phyloP scores from a whole-genome alignment of 192 early-diverging fungal genomes.

The Backusella tarrabulga region DNA sequence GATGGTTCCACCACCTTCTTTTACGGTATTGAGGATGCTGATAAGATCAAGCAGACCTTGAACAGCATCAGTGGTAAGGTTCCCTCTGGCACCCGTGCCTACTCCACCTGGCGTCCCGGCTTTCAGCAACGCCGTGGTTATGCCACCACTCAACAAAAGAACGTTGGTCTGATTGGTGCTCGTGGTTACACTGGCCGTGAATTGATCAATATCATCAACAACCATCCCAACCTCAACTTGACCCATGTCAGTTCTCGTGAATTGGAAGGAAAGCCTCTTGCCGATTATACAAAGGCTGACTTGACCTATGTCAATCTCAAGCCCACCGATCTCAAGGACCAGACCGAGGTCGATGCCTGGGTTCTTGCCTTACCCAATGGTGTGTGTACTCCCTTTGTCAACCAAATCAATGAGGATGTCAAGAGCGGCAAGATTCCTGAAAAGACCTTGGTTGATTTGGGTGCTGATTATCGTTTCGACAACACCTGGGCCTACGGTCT shows the following conservation, averaged over 20 bases:
- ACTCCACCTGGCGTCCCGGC: conserved; percentile 49
- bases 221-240: conserved; percentile 84
- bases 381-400: conserved; percentile 91
- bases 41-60: conserved; percentile 74
- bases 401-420: conserved; percentile 59
- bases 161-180: conserved; percentile 93
- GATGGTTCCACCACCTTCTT: conserved; percentile 86
- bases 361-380: conserved; percentile 96
- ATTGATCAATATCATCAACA: conserved; percentile 86
- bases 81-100: conserved; percentile 51
- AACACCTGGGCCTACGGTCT: conserved; percentile 87
- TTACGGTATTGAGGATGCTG: conserved; percentile 86
- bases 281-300: conserved; percentile 66
- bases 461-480: conserved; percentile 93
- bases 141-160: conserved; percentile 37
- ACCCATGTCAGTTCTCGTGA: conserved; percentile 93
- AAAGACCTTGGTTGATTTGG: conserved; percentile 82
- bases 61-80: conserved; percentile 42
- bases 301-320: conserved; percentile 82
- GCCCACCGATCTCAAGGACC: conserved; percentile 53
- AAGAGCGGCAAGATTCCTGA: conserved; percentile 50
- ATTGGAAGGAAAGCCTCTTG: conserved; percentile 82
- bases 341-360: conserved; percentile 87
- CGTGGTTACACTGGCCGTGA: conserved; percentile 97
- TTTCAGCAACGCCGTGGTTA: conserved; percentile 55